phyloP scores from a whole-genome alignment of 768 basidiomycete species.

The Leccinellum albellum region DNA sequence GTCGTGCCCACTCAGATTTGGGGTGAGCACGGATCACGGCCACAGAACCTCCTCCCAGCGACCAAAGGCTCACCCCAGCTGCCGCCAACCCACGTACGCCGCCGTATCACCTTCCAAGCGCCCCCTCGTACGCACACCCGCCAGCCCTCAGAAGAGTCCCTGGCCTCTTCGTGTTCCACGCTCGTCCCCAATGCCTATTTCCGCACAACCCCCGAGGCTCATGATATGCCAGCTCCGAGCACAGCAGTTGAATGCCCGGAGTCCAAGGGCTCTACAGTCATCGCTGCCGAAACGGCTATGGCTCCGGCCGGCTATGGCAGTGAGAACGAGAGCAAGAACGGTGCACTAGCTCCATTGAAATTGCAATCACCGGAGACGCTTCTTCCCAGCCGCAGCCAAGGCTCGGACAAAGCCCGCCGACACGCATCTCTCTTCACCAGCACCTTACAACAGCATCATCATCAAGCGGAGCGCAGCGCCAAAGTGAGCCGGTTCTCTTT shows the following conservation, averaged over 20 bases:
- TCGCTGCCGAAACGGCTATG: neutral
- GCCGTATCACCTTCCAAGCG: neutral
- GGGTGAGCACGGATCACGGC: neutral
- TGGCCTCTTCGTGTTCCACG: constrained; percentile 14
- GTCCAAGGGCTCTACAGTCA: neutral
- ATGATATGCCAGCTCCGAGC: neutral
- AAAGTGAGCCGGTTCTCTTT: constrained; percentile 18
- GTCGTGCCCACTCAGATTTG: neutral
- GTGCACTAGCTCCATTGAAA: neutral
- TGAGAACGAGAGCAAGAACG: neutral
- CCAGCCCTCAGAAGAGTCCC: neutral
- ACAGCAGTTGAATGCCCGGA: neutral
- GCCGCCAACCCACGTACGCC: neutral
- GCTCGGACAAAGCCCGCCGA: neutral
- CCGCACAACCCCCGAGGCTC: neutral
- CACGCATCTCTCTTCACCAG: constrained; percentile 10
- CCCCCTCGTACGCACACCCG: neutral
- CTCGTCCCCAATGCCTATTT: constrained; percentile 1
- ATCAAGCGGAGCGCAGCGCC: neutral
- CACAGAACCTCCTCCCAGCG: neutral
- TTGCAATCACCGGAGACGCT: neutral
- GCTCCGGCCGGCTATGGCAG: neutral
- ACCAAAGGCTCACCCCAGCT: neutral
- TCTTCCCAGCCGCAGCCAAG: neutral
- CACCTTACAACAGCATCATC: neutral